Base-by-base conservation (phyloP, 768 basidiomycete genomes). In the Amyloporia xantha region DNA sequence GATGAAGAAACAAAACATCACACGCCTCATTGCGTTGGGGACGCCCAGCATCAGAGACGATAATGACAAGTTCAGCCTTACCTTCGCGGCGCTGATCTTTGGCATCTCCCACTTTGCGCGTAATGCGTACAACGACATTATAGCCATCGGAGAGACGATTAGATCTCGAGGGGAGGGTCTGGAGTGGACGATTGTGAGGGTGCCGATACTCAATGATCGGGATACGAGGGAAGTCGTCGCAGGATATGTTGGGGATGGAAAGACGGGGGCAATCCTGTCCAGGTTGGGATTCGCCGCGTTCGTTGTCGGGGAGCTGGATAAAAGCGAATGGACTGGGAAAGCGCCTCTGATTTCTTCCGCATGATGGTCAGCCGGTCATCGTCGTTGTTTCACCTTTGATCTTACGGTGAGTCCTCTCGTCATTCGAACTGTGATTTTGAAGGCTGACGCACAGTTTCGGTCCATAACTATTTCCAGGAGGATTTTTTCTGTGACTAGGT, bases 121-220 rank as follows among this genome's bases (percentile, higher is more conserved):
- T 28, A 71, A 67, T 41, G 81, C 82, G n/a, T 90, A 84, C 59
- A 76, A 72, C 28, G 86, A 87, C 45, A 69, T 89, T 23, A 78
- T 83, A 7, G 80, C 75, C 1, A 73, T 84, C 47, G 85, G 82
- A 15, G 69, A 82, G 41, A 69, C 66, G 12, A 69, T 86, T 28
- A 70, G 78, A 10, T 65, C 49, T 1, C 42, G 75, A 50, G 74
- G 74, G 11, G 67, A 33, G 6, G 47, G 66, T 0, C 56, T 86
- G 15, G 76, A 81, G 20, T 88, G 83, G 82, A 88, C 84, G 5
- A 77, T 87, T 39, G 79, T 72, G 25, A 71, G 86, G 27, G 84
- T 89, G 2, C 85, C 85, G 0, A 44, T 85, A 21, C 59, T 89
- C 57, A 81, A 72, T 37, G 71, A 77, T 52, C 66, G 71, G 3